These are phyloP conservation scores for Nephelium lappaceum DNA, from an alignment of 345 rosid genomes.

Conservation along the genomic window DNA sequence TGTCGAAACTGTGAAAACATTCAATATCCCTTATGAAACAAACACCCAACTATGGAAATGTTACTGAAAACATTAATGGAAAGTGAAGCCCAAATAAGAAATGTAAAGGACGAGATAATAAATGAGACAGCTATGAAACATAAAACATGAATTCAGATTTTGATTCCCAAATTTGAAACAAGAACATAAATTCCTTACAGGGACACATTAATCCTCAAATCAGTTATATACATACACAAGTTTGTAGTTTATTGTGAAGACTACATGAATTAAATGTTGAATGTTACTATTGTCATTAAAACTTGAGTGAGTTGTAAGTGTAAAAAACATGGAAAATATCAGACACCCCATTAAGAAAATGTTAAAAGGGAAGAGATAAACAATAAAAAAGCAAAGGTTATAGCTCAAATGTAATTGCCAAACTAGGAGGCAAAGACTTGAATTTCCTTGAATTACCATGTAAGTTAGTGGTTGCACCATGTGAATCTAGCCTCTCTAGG, in stretches of 20 bases:
- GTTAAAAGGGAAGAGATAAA: neutral
- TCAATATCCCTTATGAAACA: neutral
- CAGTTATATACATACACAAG: neutral
- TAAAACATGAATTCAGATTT: neutral
- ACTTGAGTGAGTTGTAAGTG: neutral
- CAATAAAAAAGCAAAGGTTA: no score
- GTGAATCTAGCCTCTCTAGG: no score
- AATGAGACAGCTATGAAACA: neutral
- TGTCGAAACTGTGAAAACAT: neutral
- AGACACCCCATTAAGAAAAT: neutral
- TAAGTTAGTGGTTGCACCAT: neutral
- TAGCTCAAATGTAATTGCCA: neutral
- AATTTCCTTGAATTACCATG: neutral
- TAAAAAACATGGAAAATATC: no score
- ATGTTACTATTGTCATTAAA: neutral
- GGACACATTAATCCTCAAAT: no score
- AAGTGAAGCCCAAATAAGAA: neutral
- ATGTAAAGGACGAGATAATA: neutral
- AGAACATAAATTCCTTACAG: no score
- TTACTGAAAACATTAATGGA: neutral
- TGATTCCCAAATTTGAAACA: neutral
- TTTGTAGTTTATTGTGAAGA: no score
- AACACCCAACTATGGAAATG: neutral
- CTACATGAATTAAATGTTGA: no score
- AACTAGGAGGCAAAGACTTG: neutral